Evolutionary conservation across 768 basidiomycete genomes (phyloP).

Genomic region (Tephrocybe sp.): DNA sequence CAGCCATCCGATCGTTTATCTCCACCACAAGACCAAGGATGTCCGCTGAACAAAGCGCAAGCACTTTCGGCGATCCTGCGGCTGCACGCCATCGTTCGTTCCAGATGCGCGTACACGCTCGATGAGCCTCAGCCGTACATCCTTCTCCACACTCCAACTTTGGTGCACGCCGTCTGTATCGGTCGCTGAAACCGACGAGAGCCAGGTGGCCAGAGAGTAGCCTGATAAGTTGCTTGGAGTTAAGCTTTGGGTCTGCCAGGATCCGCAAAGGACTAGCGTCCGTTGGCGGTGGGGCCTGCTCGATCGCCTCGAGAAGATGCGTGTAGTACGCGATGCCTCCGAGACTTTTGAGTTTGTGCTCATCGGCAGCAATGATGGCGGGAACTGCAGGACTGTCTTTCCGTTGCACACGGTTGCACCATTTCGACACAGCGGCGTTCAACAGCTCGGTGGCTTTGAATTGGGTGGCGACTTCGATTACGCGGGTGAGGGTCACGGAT

Average conservation of each 20-base stretch:
- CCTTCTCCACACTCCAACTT: constrained; percentile 20
- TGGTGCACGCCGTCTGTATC: constrained; percentile 27
- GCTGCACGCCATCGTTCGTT: constrained; percentile 32
- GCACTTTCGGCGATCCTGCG: constrained; percentile 30
- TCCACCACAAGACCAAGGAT: constrained; percentile 29
- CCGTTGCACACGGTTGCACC: constrained; percentile 29
- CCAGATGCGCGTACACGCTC: constrained; percentile 31
- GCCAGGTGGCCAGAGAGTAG: constrained; percentile 36
- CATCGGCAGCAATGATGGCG: constrained; percentile 37
- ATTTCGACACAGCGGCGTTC: constrained; percentile 23
- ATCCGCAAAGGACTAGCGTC: constrained; percentile 29
- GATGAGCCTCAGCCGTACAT: constrained; percentile 25
- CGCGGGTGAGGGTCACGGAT: constrained; percentile 31
- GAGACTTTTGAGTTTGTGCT: constrained; percentile 27
- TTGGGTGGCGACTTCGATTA: constrained; percentile 28
- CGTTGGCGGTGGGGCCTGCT: constrained; percentile 24
- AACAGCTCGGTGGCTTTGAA: constrained; percentile 24
- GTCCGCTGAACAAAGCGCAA: constrained; percentile 31
- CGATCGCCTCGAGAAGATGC: constrained; percentile 35
- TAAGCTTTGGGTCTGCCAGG: constrained; percentile 34
- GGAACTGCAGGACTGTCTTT: constrained; percentile 34
- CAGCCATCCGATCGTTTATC: constrained; percentile 31
- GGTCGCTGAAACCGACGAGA: constrained; percentile 36
- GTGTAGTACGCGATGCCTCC: constrained; percentile 39
- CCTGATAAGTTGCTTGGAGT: constrained; percentile 34